These are phyloP conservation scores for Wickerhamiella bombiphila DNA, from an alignment of 805 yeast genomes.

Conservation along the genomic window DNA sequence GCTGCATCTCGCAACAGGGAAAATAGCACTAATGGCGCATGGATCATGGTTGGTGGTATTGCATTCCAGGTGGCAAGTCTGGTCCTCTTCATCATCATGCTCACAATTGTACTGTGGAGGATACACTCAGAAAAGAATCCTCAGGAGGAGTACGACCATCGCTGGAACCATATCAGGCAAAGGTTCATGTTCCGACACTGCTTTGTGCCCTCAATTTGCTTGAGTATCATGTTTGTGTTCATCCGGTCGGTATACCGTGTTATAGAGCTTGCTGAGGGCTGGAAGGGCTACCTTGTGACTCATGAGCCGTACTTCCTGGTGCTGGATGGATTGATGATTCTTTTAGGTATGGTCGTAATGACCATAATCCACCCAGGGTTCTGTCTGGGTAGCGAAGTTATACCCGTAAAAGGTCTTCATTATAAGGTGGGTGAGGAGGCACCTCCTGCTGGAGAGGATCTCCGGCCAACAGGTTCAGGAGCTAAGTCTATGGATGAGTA, in stretches of 20 bases:
- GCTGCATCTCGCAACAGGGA: constrained; percentile 35
- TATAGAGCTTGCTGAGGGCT: constrained; percentile 57
- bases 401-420: constrained; percentile 17
- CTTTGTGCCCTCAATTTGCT: constrained; percentile 16
- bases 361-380: constrained; percentile 52
- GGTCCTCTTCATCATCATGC: constrained; percentile 40
- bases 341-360: constrained; percentile 32
- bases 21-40: constrained; percentile 35
- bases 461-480: neutral
- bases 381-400: constrained; percentile 30
- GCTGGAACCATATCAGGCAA: constrained; percentile 9
- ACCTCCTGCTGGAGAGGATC: neutral
- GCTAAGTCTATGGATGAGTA: neutral
- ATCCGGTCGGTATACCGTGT: constrained; percentile 61
- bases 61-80: constrained; percentile 63
- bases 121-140: constrained; percentile 5
- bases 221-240: constrained; percentile 39
- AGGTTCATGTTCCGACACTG: constrained; percentile 15
- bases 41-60: constrained; percentile 64
- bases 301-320: constrained; percentile 46
- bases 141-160: constrained; percentile 12
- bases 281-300: constrained; percentile 49
- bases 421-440: constrained; percentile 3
- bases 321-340: constrained; percentile 50
- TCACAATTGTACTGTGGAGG: constrained; percentile 28